A percentile compares a stretch with the other conserved stretches of the same genome.
phyloP scores from a whole-genome alignment of 1,284 basidiomycete genomes.

The Malassezia vespertilionis region DNA sequence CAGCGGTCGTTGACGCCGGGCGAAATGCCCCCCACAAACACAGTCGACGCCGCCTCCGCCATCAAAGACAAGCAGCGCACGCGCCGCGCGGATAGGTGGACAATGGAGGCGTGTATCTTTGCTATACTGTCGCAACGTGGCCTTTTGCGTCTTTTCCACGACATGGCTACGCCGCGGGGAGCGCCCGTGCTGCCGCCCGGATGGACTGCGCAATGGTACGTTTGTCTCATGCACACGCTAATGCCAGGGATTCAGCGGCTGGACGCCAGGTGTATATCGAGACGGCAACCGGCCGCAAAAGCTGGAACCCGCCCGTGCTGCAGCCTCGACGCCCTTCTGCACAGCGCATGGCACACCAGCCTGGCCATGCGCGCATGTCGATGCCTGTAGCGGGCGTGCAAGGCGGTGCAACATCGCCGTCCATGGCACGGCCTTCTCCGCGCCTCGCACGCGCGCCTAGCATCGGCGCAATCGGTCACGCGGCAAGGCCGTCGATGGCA shows the following conservation, averaged over 20 bases:
- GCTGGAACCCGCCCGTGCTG: conserved; percentile 45
- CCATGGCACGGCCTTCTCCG: not conserved
- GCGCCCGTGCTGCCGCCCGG: conserved; percentile 60
- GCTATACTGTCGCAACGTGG: not conserved
- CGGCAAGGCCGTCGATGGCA: not conserved
- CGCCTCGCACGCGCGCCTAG: not conserved
- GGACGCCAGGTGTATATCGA: conserved; percentile 72
- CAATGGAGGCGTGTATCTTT: conserved; percentile 14
- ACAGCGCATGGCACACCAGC: conserved; percentile 37
- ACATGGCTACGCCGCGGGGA: conserved; percentile 15
- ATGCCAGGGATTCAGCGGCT: conserved; percentile 62
- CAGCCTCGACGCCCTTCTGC: conserved; percentile 20
- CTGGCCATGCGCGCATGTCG: conserved; percentile 40
- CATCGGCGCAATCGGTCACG: conserved; percentile 1
- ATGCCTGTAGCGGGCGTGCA: conserved; percentile 24
- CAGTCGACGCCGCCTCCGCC: conserved; percentile 51
- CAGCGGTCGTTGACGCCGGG: conserved; percentile 71
- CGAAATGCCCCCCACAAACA: conserved; percentile 90
- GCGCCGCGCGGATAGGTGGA: not conserved
- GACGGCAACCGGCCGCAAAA: conserved; percentile 44
- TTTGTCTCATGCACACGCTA: conserved; percentile 10
- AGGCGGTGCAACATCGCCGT: not conserved
- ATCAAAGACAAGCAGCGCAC: not conserved
- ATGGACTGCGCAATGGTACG: conserved; percentile 77
- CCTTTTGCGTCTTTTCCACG: conserved; percentile 3